Evolutionary conservation across 305 asterid species (phyloP).

Genomic region (Plantago lanceolata): DNA sequence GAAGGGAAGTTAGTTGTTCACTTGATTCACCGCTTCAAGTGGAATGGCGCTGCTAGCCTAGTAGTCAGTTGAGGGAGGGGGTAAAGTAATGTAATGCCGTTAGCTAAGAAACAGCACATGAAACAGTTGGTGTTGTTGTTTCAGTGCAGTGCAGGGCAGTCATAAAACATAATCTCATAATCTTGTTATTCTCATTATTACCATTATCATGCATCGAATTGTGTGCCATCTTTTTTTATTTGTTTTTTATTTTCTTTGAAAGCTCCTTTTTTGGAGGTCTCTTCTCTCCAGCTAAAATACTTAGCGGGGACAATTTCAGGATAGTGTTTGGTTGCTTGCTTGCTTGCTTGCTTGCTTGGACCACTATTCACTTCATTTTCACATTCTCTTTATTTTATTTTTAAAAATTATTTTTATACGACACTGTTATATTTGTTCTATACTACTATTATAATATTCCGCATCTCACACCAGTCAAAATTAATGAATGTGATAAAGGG

Average conservation of each 20-base stretch:
- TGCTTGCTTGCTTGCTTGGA: too few species aligned
- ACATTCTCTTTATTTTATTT: too few species aligned
- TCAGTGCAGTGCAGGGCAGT: neutral
- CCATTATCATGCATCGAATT: constrained; percentile 37
- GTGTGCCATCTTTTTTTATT: constrained; percentile 50
- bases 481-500: too few species aligned
- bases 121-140: constrained; percentile 44
- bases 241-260: neutral
- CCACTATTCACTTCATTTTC: too few species aligned
- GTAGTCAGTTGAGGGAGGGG: too few species aligned
- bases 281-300: neutral
- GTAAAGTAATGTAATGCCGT: constrained; percentile 2
- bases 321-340: too few species aligned
- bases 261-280: neutral
- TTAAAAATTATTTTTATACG: too few species aligned
- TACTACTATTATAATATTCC: too few species aligned
- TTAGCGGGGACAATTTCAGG: neutral
- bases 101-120: constrained; percentile 34
- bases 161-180: neutral
- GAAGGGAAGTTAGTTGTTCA: neutral
- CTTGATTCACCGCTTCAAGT: constrained; percentile 31
- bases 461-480: too few species aligned
- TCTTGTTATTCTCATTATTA: too few species aligned
- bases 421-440: too few species aligned
- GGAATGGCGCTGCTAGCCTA: constrained; percentile 1